Percentiles rank a stretch among this genome's conserved stretches.
Conservation (phyloP, 352 stramenopile genomes). For the Phytopythium ostracodes region DNA sequence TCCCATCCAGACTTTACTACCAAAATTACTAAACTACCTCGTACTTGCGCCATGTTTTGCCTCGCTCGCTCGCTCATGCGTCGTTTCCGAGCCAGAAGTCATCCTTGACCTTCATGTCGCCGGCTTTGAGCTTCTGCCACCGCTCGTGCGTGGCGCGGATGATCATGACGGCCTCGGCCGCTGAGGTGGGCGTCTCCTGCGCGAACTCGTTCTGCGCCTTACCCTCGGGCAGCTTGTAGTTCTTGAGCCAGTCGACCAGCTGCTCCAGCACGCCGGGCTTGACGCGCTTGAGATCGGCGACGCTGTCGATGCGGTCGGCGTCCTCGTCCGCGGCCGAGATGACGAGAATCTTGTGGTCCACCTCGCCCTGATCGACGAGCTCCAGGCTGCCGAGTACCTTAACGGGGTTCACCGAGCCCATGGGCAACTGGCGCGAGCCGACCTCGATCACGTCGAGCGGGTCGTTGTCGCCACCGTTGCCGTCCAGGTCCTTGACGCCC, state of each 20-base stretch:
- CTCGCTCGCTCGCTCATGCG: neutral
- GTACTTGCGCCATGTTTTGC: too few species aligned
- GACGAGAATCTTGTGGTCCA: conserved; percentile 98
- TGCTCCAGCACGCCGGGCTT: conserved; percentile 90
- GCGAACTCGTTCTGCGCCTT: conserved; percentile 94
- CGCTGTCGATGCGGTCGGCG: conserved; percentile 74
- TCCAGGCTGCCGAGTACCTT: conserved; percentile 97
- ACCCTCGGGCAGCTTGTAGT: conserved; percentile 98
- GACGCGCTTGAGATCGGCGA: conserved; percentile 89
- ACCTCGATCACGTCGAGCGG: conserved; percentile 99
- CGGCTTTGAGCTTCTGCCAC: conserved; percentile 66
- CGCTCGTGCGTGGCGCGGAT: conserved; percentile 61
- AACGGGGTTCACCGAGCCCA: conserved; percentile 95
- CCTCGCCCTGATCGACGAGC: conserved; percentile 98
- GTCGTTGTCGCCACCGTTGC: conserved; percentile 98
- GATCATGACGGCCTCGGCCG: conserved; percentile 56
- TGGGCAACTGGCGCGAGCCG: conserved; percentile 84
- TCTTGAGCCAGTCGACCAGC: conserved; percentile 96
- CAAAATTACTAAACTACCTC: conserved; percentile 6
- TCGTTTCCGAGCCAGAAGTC: conserved; percentile 46
- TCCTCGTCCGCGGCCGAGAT: conserved; percentile 90
- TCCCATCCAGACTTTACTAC: conserved; percentile 1
- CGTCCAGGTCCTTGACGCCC: conserved; percentile 66
- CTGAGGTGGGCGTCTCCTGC: conserved; percentile 56
- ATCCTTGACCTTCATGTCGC: conserved; percentile 58